Conservation (phyloP, 768 basidiomycete species). For the Neoboletus magnificus region DNA sequence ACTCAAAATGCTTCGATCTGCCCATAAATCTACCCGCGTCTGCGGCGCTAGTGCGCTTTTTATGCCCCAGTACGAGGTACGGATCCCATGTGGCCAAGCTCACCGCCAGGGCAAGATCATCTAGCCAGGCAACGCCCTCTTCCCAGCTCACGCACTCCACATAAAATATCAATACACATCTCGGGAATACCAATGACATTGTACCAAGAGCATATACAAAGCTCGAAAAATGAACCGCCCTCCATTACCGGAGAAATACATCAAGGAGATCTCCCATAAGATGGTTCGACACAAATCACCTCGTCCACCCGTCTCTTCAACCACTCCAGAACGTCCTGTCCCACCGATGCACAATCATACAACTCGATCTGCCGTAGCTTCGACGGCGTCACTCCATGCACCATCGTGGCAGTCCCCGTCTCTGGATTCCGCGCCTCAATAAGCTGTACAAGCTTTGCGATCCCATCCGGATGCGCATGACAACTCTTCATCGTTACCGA, state of each 20-base stretch:
- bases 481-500: slow-evolving; percentile 61
- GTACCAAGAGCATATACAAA: slow-evolving; percentile 3
- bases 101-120: neutral
- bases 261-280: slow-evolving; percentile 42
- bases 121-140: too few species aligned
- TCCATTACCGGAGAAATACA: neutral
- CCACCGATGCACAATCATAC: slow-evolving; percentile 62
- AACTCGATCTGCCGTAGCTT: slow-evolving; percentile 59
- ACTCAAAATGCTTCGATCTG: slow-evolving; percentile 12
- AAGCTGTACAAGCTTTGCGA: slow-evolving; percentile 66
- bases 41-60: slow-evolving; percentile 16
- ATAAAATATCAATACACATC: slow-evolving; percentile 23
- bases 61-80: neutral
- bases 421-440: slow-evolving; percentile 70
- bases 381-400: slow-evolving; percentile 48
- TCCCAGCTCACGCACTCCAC: neutral
- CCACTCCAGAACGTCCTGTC: slow-evolving; percentile 70
- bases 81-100: neutral
- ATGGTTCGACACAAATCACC: slow-evolving; percentile 59
- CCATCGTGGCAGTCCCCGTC: slow-evolving; percentile 31
- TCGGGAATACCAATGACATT: neutral
- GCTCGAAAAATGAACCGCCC: neutral
- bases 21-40: neutral
- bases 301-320: slow-evolving; percentile 57
- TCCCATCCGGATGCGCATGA: slow-evolving; percentile 60